A percentile compares a stretch with the other conserved stretches of the same genome.
phyloP scores from a whole-genome alignment of 805 yeast genomes.

The Candida vaughaniae region DNA sequence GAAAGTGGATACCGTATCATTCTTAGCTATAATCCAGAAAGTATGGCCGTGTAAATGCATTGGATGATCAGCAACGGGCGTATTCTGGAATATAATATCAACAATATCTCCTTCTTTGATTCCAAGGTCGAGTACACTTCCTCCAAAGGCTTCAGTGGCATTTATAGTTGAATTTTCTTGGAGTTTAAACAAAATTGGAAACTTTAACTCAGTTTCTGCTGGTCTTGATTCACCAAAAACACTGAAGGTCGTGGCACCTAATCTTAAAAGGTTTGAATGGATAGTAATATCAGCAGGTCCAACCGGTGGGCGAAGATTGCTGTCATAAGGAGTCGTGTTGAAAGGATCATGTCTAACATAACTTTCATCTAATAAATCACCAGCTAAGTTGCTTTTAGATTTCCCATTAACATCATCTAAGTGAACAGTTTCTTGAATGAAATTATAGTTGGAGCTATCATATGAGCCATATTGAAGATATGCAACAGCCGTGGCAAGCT shows the following conservation, averaged over 20 bases:
- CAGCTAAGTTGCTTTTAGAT: constrained; percentile 22
- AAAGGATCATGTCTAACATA: constrained; percentile 19
- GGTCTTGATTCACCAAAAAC: constrained; percentile 21
- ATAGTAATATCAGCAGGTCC: constrained; percentile 24
- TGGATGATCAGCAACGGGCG: constrained; percentile 29
- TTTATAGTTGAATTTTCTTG: constrained; percentile 6
- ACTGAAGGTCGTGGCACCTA: constrained; percentile 25
- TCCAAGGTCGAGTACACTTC: constrained; percentile 14
- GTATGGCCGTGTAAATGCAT: constrained; percentile 36
- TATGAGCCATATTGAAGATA: constrained; percentile 21
- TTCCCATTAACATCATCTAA: constrained; percentile 19
- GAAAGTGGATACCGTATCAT: constrained; percentile 20
- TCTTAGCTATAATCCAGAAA: constrained; percentile 26
- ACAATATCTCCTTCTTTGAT: constrained; percentile 27
- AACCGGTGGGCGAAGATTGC: constrained; percentile 11
- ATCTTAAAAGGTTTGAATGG: constrained; percentile 28
- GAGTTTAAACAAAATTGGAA: constrained; percentile 6
- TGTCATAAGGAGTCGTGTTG: constrained; percentile 16
- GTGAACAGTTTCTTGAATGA: constrained; percentile 1
- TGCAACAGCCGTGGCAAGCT: constrained; percentile 26
- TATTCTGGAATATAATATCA: constrained; percentile 30
- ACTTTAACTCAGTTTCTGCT: constrained; percentile 26
- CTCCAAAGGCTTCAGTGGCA: constrained; percentile 11
- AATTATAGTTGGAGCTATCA: constrained; percentile 1
- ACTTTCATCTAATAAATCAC: constrained; percentile 14